Base-by-base conservation (phyloP, 768 basidiomycete genomes). In the Mycena pura region DNA sequence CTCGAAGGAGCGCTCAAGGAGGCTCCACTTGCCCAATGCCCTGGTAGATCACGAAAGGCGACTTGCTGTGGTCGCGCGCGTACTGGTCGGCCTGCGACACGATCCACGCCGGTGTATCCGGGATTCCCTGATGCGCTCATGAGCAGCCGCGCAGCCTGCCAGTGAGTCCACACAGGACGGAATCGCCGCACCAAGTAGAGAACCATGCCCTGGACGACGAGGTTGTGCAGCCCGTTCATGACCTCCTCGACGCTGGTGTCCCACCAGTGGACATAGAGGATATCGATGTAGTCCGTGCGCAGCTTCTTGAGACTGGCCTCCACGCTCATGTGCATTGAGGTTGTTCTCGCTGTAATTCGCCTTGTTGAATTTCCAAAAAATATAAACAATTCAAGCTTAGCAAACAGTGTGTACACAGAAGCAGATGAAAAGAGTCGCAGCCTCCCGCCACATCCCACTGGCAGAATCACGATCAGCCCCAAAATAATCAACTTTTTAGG, bases 231-330 rank as follows among this genome's bases (percentile, higher is more conserved):
- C n/a, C 68, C 66, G 34, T 77, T 75, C 83, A 82, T 80, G 19
- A 83, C 60, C 67, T 84, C 83, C 45, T 77, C 71, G 15, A 82
- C 72, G 11, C 74, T 76, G 6, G 80, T 80, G 9, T 83, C 82
- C 82, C 80, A 79, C 73, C 76, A 83, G 65, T 86, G 85, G 5
- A 85, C 67, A 58, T 86, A 85, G 27, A 86, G 67, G 43, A 86
- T 77, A 61, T 86, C 84, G 62, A 86, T 78, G 64, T 83, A 89
- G 25, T 78, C 73, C 0, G 86, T 88, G 32, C 83, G 71, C 19
- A 89, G 77, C 60, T 86, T 87, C 8, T 19, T 41, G 15, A 55
- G 52, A 22, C 52, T 61, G 1, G 13, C 29, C 17, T 54, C 45
- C 21, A 84, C 70, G 21, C 78, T 77, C 34, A 82, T n/a, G n/a